phyloP scores from a whole-genome alignment of 1,139 yeast genomes.

The Yamadazyma songkhlaensis region DNA sequence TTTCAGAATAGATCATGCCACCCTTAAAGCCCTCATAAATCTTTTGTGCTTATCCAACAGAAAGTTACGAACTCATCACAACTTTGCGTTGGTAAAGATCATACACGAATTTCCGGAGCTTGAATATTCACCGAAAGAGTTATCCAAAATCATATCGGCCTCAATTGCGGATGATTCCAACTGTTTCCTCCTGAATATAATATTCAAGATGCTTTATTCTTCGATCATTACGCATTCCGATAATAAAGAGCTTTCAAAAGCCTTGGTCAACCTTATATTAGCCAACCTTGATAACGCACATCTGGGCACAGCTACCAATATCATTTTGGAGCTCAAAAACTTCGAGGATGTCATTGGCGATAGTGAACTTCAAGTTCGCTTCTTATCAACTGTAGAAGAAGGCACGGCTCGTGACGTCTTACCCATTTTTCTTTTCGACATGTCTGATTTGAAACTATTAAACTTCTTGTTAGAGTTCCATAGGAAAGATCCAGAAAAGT shows the following conservation, averaged over 20 bases:
- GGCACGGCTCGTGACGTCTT: too few relatives aligned
- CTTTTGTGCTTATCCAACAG: constrained; percentile 11
- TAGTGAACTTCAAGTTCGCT: constrained; percentile 1
- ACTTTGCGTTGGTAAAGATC: constrained; percentile 11
- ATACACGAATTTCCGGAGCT: constrained; percentile 7
- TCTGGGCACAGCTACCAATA: not conserved
- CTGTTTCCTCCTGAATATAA: constrained; percentile 17
- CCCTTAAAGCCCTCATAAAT: constrained; percentile 9
- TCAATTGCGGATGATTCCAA: constrained; percentile 5
- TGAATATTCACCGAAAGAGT: constrained; percentile 3
- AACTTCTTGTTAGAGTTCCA: constrained; percentile 2
- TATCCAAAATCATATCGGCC: constrained; percentile 6
- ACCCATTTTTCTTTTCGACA: not conserved
- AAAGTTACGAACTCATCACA: too few relatives aligned
- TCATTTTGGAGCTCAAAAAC: not conserved
- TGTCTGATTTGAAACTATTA: constrained; percentile 1
- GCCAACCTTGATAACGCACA: constrained; percentile 10
- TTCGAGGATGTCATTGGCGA: constrained; percentile 1
- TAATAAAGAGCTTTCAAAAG: not conserved
- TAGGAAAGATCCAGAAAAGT: constrained; percentile 9
- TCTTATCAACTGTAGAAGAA: not conserved
- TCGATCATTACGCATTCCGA: not conserved
- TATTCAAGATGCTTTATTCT: constrained; percentile 11
- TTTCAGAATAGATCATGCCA: constrained; percentile 3
- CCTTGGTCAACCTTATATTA: constrained; percentile 8